Evolutionary conservation across 1,139 yeast species (phyloP), one percentile per base, ranked within the genome.

Genomic region (Yamadazyma atmosphaerica): DNA sequence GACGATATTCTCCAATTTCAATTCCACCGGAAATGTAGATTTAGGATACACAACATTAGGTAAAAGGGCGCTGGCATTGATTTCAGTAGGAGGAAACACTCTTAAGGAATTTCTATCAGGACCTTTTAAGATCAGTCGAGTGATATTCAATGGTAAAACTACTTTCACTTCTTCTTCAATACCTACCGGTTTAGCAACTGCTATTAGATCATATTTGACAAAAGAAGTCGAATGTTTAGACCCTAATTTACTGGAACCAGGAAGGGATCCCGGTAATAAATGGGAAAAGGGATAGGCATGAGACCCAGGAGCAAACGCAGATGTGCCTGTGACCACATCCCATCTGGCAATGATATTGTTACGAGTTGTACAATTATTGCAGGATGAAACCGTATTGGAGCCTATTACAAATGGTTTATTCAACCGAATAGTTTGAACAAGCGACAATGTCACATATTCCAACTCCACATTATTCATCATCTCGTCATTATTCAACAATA

Each of bases 251-350:
- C 86, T 69, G 1, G 95, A 77, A 1, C 96, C 89, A 0, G 98
- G 97, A 23, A 89, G 60, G n/a, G 85, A 71, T 0, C 99, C 98
- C 0, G 97, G 95, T 11, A 92, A 60, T 31, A 94, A 65, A 59
- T 89, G 90, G n/a, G 96, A 85, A 57, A 94, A 92, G 2, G 98
- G 99, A 56, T 87, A 92, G 1, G 87, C 89, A 53, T 92, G 96
- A 16, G 73, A 68, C 1, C 92, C 95, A 9, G 72, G 61, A 2
- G 78, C 63, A 48, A 88, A 77, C 5, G 70, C 65, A 2, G 82
- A 74, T 1, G 76, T 66, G 14, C 72, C 68, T 3, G 78, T 67
- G 37, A 92, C 72, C 13, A 92, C 86, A 50, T 88, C 90, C 99
- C 99, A 94, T 40, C 83, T 68, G 23, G 96, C 95, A 49, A 94